A percentile compares a stretch with the other conserved stretches of the same genome.
Evolutionary conservation across 495 filamentous ascomycete genomes (phyloP).

Genomic region (Lentithecium fluviatile): DNA sequence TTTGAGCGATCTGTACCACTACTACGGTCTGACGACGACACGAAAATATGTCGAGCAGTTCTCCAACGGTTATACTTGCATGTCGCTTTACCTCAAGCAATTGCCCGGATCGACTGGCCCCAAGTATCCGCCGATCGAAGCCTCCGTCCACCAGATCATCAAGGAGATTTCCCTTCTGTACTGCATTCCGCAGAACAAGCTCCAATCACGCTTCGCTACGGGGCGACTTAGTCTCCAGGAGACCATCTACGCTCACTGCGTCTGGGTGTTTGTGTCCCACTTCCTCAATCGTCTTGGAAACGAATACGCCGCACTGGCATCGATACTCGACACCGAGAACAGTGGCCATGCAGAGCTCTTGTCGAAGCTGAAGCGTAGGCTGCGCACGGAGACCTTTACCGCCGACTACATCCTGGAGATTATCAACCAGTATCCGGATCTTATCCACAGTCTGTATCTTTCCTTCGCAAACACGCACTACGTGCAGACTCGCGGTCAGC

Average conservation of each 20-base stretch:
- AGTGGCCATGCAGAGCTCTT: slow-evolving; percentile 85
- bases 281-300: slow-evolving; percentile 91
- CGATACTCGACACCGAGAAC: slow-evolving; percentile 77
- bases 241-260: slow-evolving; percentile 93
- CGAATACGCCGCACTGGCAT: slow-evolving; percentile 82
- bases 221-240: slow-evolving; percentile 91
- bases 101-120: slow-evolving; percentile 52
- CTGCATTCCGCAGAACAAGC: slow-evolving; percentile 95
- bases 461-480: slow-evolving; percentile 91
- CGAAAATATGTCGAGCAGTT: slow-evolving; percentile 98
- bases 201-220: slow-evolving; percentile 84
- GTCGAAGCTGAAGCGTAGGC: slow-evolving; percentile 90
- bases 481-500: slow-evolving; percentile 71
- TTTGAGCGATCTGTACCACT: slow-evolving; percentile 94
- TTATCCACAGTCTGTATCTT: slow-evolving; percentile 86
- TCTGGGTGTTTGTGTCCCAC: slow-evolving; percentile 95
- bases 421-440: slow-evolving; percentile 83
- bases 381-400: slow-evolving; percentile 95
- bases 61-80: slow-evolving; percentile 94
- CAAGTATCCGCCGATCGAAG: slow-evolving; percentile 77
- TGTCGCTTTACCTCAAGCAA: slow-evolving; percentile 88
- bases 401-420: slow-evolving; percentile 97
- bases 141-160: slow-evolving; percentile 97
- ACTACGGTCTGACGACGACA: slow-evolving; percentile 94
- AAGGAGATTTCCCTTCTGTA: slow-evolving; percentile 96